Evolutionary conservation across 345 rosid genomes (phyloP).

Genomic region (Linum lewisii): DNA sequence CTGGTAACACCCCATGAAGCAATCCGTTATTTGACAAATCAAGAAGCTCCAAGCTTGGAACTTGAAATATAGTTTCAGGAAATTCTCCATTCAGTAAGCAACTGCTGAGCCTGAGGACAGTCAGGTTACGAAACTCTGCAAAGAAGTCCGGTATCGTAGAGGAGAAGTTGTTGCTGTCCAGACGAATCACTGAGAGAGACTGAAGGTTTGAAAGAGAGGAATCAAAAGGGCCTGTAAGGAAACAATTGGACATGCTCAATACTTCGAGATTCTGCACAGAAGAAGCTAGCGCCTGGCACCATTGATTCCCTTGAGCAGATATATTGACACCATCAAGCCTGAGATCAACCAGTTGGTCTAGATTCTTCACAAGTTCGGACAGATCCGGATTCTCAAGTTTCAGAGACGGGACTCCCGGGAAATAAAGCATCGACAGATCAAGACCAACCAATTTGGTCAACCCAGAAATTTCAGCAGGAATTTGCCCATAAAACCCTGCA

Average conservation of each 20-base stretch:
- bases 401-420: background rate
- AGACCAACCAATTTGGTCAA: background rate
- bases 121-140: background rate
- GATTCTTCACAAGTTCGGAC: background rate
- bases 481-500: background rate
- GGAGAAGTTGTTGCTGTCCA: constrained; percentile 1
- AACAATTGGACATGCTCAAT: constrained; percentile 7
- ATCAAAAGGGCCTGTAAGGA: constrained; percentile 6
- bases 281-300: constrained; percentile 8
- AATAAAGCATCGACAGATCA: constrained; percentile 1
- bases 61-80: background rate
- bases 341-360: background rate
- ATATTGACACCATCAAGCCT: background rate
- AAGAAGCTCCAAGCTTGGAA: constrained; percentile 5
- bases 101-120: background rate
- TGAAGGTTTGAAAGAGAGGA: background rate
- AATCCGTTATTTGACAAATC: background rate
- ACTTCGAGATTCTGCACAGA: constrained; percentile 3
- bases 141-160: background rate
- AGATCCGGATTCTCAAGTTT: background rate
- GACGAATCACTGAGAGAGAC: background rate
- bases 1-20: constrained; percentile 18
- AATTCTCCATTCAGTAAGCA: background rate
- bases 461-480: background rate
- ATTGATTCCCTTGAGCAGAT: background rate